Conservation (phyloP, 495 filamentous ascomycete genomes). For the Lindgomyces ingoldianus region DNA sequence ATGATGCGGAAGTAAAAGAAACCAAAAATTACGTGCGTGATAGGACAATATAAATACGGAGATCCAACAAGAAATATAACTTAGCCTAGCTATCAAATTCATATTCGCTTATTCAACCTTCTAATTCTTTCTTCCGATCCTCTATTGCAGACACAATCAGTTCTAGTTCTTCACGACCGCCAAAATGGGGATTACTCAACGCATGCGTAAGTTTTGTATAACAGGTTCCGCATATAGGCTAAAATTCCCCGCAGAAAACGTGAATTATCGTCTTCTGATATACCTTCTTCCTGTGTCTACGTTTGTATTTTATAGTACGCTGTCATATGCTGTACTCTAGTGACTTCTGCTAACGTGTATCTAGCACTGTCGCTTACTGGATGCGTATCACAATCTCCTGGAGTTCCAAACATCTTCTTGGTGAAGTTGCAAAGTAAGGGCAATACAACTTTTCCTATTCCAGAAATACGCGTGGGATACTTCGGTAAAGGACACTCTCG, state of each 20-base stretch:
- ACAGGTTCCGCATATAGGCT: not conserved
- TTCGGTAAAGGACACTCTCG: not conserved
- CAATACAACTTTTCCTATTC: too few relatives aligned
- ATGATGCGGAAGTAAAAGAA: too few relatives aligned
- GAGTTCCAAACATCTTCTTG: not conserved
- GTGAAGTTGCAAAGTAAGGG: not conserved
- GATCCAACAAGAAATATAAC: too few relatives aligned
- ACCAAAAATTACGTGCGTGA: too few relatives aligned
- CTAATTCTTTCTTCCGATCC: too few relatives aligned
- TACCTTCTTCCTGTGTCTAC: not conserved
- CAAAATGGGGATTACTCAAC: not conserved
- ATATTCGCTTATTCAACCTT: too few relatives aligned
- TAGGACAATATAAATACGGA: too few relatives aligned
- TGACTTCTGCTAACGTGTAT: not conserved
- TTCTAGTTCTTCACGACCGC: too few relatives aligned
- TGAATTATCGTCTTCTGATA: not conserved
- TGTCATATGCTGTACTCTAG: not conserved
- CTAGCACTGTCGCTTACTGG: not conserved
- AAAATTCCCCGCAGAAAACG: not conserved
- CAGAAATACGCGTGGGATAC: conserved; percentile 1
- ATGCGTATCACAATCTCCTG: not conserved
- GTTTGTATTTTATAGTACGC: not conserved
- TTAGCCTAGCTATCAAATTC: too few relatives aligned
- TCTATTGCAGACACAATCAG: too few relatives aligned
- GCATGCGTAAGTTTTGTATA: not conserved